Evolutionary conservation across 2,329 filamentous ascomycete genomes (phyloP).

Genomic region (Colletotrichum tofieldiae): DNA sequence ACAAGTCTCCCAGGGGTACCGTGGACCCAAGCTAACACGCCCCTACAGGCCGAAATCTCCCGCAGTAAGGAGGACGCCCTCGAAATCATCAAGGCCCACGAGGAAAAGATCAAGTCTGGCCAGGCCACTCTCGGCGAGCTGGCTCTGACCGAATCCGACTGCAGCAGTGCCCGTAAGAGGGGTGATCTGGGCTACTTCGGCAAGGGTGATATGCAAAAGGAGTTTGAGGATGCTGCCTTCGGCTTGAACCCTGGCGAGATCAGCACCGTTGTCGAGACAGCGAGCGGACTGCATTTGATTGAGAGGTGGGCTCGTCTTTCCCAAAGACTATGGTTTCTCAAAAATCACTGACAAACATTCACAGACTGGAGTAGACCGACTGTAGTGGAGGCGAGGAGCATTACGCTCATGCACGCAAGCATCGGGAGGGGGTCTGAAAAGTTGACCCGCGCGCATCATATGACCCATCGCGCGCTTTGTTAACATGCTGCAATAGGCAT

Average conservation of each 20-base stretch:
- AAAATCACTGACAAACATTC: conserved; percentile 71
- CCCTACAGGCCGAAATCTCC: conserved; percentile 79
- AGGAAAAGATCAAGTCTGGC: conserved; percentile 82
- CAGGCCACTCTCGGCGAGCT: conserved; percentile 83
- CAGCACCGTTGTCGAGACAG: conserved; percentile 90
- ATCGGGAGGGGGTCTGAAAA: conserved; percentile 12
- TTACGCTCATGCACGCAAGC: background rate
- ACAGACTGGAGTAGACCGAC: conserved; percentile 60
- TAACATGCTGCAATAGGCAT: conserved; percentile 19
- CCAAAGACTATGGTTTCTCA: background rate
- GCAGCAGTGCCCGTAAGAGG: conserved; percentile 93
- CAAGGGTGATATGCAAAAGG: conserved; percentile 96
- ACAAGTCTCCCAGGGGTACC: background rate
- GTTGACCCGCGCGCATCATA: conserved; percentile 21
- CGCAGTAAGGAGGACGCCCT: conserved; percentile 90
- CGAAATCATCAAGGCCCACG: conserved; percentile 81
- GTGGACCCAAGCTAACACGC: background rate
- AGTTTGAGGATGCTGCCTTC: conserved; percentile 97
- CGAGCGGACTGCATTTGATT: conserved; percentile 95
- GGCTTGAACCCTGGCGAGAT: conserved; percentile 89
- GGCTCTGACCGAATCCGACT: conserved; percentile 92
- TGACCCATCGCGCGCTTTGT: conserved; percentile 2
- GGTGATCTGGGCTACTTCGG: conserved; percentile 97
- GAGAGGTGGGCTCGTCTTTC: conserved; percentile 78
- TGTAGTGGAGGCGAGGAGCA: background rate